A percentile compares a stretch with the other conserved stretches of the same genome.
These are phyloP conservation scores for Phaeosphaeriaceae sp. DNA, from an alignment of 2,329 filamentous ascomycete species.

Conservation along the genomic window DNA sequence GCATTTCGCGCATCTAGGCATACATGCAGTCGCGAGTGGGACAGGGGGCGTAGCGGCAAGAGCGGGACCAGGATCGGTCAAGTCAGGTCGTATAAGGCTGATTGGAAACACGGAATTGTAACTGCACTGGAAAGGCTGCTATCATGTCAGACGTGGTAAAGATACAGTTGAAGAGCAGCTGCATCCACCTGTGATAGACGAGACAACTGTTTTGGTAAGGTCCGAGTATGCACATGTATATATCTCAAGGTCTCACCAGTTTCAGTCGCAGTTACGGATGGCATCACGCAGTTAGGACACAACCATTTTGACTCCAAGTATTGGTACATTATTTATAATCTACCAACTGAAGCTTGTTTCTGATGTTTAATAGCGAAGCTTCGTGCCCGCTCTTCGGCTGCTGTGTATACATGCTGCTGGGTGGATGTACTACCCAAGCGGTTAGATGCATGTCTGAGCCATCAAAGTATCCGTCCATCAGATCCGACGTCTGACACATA, in stretches of 20 bases:
- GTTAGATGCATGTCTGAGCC: neutral
- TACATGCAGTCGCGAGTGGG: neutral
- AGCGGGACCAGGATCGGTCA: neutral
- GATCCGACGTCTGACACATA: slow-evolving; percentile 3
- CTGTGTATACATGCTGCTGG: neutral
- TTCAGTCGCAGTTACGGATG: too few species aligned
- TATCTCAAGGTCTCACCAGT: too few species aligned
- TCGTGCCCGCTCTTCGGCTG: neutral
- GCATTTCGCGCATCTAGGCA: neutral
- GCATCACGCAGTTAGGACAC: neutral
- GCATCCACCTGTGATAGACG: too few species aligned
- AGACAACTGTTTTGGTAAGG: too few species aligned
- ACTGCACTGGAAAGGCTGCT: neutral
- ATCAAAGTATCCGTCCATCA: neutral
- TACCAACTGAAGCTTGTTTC: slow-evolving; percentile 6
- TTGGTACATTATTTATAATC: slow-evolving; percentile 1
- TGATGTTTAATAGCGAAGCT: neutral
- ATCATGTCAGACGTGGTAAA: too few species aligned
- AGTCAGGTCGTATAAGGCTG: neutral
- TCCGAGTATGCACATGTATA: too few species aligned
- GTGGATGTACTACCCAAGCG: neutral
- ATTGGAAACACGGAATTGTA: neutral
- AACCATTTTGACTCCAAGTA: neutral
- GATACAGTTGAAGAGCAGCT: too few species aligned
- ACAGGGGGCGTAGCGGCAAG: neutral